Conservation (phyloP, 2,329 filamentous ascomycete genomes). For the Trichoderma polysporum region DNA sequence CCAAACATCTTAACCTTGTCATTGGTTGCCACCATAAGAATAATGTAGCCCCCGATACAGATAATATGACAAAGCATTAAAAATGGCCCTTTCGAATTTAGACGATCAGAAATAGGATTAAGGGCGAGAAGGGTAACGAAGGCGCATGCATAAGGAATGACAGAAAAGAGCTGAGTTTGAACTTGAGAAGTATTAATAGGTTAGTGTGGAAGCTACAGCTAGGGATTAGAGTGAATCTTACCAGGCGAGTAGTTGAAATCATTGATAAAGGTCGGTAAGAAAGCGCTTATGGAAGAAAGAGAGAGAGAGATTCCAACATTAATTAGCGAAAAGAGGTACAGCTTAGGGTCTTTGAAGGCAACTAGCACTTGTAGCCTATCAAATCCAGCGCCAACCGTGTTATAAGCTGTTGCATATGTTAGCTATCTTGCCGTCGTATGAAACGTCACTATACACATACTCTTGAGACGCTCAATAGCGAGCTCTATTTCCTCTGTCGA, state of each 20-base stretch:
- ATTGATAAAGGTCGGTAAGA: neutral
- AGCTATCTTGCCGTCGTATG: neutral
- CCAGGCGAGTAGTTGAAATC: neutral
- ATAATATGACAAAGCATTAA: neutral
- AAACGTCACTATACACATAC: neutral
- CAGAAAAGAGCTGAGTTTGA: neutral
- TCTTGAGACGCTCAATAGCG: neutral
- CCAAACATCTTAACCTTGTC: conserved; percentile 4
- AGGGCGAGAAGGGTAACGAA: conserved; percentile 1
- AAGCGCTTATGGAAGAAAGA: neutral
- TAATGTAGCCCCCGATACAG: neutral
- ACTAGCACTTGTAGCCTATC: neutral
- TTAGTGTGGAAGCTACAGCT: neutral
- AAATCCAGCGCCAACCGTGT: neutral
- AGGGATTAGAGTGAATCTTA: neutral
- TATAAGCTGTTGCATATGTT: neutral
- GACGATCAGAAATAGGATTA: neutral
- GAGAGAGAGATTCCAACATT: neutral
- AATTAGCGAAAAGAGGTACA: neutral
- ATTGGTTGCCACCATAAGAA: neutral
- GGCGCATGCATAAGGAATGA: conserved; percentile 1
- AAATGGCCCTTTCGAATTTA: neutral
- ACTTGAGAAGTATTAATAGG: neutral
- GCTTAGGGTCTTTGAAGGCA: neutral
- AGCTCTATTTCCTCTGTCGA: neutral